Evolutionary conservation across 202 grass and related monocot species (phyloP), one percentile per base, ranked within the genome.

Genomic region (Hordeum pubiflorum): DNA sequence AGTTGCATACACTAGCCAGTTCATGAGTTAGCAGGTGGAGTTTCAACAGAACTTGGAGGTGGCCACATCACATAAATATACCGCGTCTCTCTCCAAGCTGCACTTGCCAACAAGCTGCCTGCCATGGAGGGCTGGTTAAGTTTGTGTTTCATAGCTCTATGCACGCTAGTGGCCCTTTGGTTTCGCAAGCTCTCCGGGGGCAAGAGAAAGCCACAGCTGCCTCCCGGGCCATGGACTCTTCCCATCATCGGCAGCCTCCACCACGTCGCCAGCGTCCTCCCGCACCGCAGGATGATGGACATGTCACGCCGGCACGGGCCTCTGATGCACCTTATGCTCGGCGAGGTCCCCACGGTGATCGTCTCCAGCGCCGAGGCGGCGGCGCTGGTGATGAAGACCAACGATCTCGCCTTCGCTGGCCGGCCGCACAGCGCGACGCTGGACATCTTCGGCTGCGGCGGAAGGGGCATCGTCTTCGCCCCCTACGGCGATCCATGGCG

Each of bases 371-470:
- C 50, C 2, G 73, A 76, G 36, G 57, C 73, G 29, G 75, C 83
- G 4, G 29, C 27, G 6, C 36, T 72, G n/a, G 21, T 80, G 21
- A 24, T 86, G 24, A 80, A 67, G 38, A 74, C 43, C 22, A 52
- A 80, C 17, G 84, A 86, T 61, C 22, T 86, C n/a, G 26, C 58
- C 11, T 86, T 86, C 44, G 41, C 84, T n/a, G 40, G 36, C 43
- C 48, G 84, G 20, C 84, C 77, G 7, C 13, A 10, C n/a, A 75
- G 22, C 46, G 41, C 14, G 20, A 57, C 22, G 23, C 57, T 23
- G 9, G 57, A 59, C 3, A 59, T 59, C 57, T 23, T 59, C 22
- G 57, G 57, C 29, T 83, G 63, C 61, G 72, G 72, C 22, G 33
- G 20, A 2, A 37, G 26, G 32, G 81, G 44, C 60, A 54, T 83